These are phyloP conservation scores for Aureobasidium mangrovei DNA, from an alignment of 2,329 filamentous ascomycete species.

Conservation along the genomic window DNA sequence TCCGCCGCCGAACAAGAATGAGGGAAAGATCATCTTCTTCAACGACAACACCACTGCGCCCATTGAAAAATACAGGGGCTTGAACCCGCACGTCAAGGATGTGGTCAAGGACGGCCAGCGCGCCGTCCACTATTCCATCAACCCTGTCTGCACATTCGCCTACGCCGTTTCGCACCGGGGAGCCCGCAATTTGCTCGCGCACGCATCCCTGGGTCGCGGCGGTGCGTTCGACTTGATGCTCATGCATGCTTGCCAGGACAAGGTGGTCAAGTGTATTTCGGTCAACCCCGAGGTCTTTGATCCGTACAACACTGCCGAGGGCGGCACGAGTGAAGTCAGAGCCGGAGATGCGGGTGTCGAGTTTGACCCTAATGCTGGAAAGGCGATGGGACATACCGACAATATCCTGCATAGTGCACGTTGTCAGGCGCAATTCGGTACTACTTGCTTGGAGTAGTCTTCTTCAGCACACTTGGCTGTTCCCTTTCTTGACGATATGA, in stretches of 20 bases:
- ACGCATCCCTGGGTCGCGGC: conserved; percentile 22
- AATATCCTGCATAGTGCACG: conserved; percentile 30
- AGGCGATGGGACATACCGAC: conserved; percentile 26
- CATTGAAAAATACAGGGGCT: conserved; percentile 21
- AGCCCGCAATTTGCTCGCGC: conserved; percentile 27
- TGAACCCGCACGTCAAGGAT: conserved; percentile 18
- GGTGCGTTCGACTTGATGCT: conserved; percentile 32
- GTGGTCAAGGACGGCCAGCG: conserved; percentile 21
- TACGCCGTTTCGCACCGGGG: conserved; percentile 25
- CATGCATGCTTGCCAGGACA: conserved; percentile 25
- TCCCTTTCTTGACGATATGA: no score
- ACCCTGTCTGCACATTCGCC: conserved; percentile 27
- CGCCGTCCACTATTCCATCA: conserved; percentile 20
- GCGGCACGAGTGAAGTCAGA: conserved; percentile 22
- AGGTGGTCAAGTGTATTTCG: conserved; percentile 28
- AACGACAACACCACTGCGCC: conserved; percentile 20
- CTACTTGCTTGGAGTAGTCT: conserved; percentile 18
- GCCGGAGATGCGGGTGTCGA: conserved; percentile 18
- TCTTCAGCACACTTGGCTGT: no score
- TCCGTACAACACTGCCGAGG: conserved; percentile 27
- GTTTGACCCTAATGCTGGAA: conserved; percentile 21
- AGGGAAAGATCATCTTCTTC: conserved; percentile 16
- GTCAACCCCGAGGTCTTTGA: conserved; percentile 32
- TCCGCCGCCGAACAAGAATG: conserved; percentile 16
- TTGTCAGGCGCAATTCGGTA: conserved; percentile 27